Evolutionary conservation across 2,329 filamentous ascomycete species (phyloP), one percentile per base, ranked within the genome.

Genomic region (Epichloe sp.): DNA sequence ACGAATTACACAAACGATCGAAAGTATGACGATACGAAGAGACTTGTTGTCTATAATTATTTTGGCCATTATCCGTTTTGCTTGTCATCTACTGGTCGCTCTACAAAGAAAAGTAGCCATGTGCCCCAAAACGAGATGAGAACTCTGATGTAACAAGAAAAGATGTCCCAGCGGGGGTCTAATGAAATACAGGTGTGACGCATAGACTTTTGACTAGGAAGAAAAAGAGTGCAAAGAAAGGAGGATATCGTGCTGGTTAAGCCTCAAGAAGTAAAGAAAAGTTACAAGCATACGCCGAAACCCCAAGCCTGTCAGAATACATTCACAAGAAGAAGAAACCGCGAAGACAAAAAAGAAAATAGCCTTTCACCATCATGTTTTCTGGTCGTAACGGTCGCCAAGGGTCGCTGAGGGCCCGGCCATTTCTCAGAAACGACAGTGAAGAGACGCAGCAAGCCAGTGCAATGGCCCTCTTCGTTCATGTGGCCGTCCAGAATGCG

Each of bases 1-100:
- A 62, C 52, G 57, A 62, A 56, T 54, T 59, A 59, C 57, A 63
- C 59, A 60, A 55, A 56, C 19, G 58, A 48, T 53, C 55, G 49
- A 62, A 53, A 55, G 53, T 52, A 56, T 56, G 53, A 56, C 26
- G 55, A 47, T 50, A 47, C 15, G 21, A 31, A 34, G 11, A 34
- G 26, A 49, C 54, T 19, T 38, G 21, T 44, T 41, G n/a, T 51
- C 42, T 51, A 34, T 23, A 42, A 44, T 34, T 38, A 35, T 4
- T 44, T 44, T 2, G 31, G 26, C 35, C 23, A 42, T 42, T 46
- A n/a, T 42, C 49, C 36, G n/a, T 21, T 47, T 41, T 40, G 3
- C 19, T 31, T 47, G 3, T 19, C 14, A 21, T 43, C 12, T 44
- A 21, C 23, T 43, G 14, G 26, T 36, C 48, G 21, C n/a, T 46